These are phyloP conservation scores for Athelia sp. DNA, from an alignment of 1,284 basidiomycete genomes.

Conservation along the genomic window DNA sequence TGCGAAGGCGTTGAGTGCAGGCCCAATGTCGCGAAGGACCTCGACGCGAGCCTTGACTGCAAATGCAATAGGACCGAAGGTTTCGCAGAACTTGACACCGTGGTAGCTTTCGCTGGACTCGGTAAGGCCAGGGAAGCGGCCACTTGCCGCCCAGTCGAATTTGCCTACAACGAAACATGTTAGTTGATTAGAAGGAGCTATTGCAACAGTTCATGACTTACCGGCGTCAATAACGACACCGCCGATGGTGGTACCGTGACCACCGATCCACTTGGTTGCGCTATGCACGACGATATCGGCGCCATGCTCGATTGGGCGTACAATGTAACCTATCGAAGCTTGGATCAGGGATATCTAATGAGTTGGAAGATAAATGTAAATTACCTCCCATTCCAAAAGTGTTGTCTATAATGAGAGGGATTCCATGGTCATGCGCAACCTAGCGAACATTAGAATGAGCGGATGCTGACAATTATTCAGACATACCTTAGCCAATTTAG, in stretches of 20 bases:
- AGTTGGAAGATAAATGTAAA: slow-evolving; percentile 9
- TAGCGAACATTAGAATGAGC: slow-evolving; percentile 11
- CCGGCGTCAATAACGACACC: slow-evolving; percentile 80
- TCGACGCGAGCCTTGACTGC: slow-evolving; percentile 72
- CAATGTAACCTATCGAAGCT: too few species aligned
- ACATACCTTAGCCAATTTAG: slow-evolving; percentile 65
- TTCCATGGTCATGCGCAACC: slow-evolving; percentile 68
- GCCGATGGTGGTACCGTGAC: slow-evolving; percentile 85
- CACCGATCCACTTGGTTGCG: slow-evolving; percentile 91
- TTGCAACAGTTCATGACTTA: slow-evolving; percentile 14
- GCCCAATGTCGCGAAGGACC: slow-evolving; percentile 77
- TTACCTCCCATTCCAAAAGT: slow-evolving; percentile 82
- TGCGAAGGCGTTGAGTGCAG: slow-evolving; percentile 74
- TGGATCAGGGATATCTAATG: too few species aligned
- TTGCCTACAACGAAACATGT: too few species aligned
- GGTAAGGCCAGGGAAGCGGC: slow-evolving; percentile 80
- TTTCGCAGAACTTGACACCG: slow-evolving; percentile 69
- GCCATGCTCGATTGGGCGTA: slow-evolving; percentile 74
- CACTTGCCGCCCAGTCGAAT: slow-evolving; percentile 79
- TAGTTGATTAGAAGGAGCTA: background rate
- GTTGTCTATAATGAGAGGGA: slow-evolving; percentile 86
- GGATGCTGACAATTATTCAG: background rate
- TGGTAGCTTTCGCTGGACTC: slow-evolving; percentile 83
- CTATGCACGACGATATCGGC: slow-evolving; percentile 88
- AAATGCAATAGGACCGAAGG: slow-evolving; percentile 71